Percentiles rank a stretch among this genome's conserved stretches.
Conservation (phyloP, 2,329 filamentous ascomycete genomes). For the Exophiala dermatitidis region DNA sequence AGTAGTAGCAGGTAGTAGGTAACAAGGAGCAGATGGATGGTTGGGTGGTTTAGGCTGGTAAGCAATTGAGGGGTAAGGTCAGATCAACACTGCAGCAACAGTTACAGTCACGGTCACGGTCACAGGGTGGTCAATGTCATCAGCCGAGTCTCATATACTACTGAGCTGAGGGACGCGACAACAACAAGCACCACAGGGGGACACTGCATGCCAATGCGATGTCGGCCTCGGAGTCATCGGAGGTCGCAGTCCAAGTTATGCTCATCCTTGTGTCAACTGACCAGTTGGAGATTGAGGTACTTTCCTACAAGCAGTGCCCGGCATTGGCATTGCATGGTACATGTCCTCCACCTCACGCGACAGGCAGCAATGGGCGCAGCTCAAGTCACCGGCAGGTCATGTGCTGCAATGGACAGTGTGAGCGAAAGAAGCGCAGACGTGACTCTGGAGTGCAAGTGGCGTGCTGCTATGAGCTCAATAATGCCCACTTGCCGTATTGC, state of each 20-base stretch:
- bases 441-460: neutral
- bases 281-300: no score
- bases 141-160: no score
- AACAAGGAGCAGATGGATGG: neutral
- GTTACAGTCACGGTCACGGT: neutral
- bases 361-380: slow-evolving; percentile 4
- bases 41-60: neutral
- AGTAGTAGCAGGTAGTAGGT: neutral
- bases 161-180: no score
- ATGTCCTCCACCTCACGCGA: slow-evolving; percentile 17
- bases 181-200: no score
- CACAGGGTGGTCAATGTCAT: neutral
- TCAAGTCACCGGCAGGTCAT: no score
- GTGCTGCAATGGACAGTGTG: no score
- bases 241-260: no score
- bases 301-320: no score
- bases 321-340: neutral
- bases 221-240: no score
- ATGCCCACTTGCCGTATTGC: neutral
- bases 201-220: no score
- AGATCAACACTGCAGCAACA: neutral
- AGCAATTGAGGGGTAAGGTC: slow-evolving; percentile 21
- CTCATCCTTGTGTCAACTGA: no score
- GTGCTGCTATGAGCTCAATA: neutral
- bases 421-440: no score